Percentiles rank a stretch among this genome's conserved stretches.
These are phyloP conservation scores for Aphanomyces invadans DNA, from an alignment of 352 stramenopile genomes.

Conservation along the genomic window DNA sequence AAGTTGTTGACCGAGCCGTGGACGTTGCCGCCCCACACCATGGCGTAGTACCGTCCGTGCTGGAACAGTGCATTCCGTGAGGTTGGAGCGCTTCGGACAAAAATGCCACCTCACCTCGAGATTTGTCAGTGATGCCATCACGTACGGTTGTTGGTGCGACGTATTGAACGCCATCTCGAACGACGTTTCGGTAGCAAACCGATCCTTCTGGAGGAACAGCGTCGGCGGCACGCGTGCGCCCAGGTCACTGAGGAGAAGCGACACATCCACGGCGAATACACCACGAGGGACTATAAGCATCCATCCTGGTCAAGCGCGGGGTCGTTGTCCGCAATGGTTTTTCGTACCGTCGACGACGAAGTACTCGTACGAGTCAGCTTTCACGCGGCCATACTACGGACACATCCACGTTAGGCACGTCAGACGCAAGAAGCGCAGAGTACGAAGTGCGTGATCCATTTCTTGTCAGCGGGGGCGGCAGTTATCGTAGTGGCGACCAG, in stretches of 20 bases:
- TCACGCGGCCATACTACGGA: conserved; percentile 19
- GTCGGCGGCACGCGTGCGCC: conserved; percentile 6
- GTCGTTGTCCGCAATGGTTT: too few relatives aligned
- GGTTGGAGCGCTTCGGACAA: too few relatives aligned
- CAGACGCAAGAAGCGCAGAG: neutral
- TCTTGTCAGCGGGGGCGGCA: neutral
- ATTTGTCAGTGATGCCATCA: neutral
- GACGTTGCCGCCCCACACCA: conserved; percentile 21
- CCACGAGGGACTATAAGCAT: conserved; percentile 12
- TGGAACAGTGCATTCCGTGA: too few relatives aligned
- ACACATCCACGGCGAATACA: conserved; percentile 6
- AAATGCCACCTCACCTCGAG: too few relatives aligned
- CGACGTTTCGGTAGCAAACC: neutral
- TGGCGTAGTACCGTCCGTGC: conserved; percentile 10
- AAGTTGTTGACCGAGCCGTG: conserved; percentile 8
- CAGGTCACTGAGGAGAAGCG: conserved; percentile 3
- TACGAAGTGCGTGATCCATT: conserved; percentile 21
- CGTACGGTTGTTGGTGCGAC: neutral
- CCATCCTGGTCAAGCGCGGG: neutral
- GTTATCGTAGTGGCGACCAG: neutral
- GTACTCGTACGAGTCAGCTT: conserved; percentile 18
- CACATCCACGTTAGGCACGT: neutral
- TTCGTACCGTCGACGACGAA: conserved; percentile 20
- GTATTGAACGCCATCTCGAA: conserved; percentile 15
- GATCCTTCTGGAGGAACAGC: conserved; percentile 20